Percentiles rank a stretch among this genome's conserved stretches.
These are phyloP conservation scores for Madurella fahalii DNA, from an alignment of 2,329 filamentous ascomycete species.

Conservation along the genomic window DNA sequence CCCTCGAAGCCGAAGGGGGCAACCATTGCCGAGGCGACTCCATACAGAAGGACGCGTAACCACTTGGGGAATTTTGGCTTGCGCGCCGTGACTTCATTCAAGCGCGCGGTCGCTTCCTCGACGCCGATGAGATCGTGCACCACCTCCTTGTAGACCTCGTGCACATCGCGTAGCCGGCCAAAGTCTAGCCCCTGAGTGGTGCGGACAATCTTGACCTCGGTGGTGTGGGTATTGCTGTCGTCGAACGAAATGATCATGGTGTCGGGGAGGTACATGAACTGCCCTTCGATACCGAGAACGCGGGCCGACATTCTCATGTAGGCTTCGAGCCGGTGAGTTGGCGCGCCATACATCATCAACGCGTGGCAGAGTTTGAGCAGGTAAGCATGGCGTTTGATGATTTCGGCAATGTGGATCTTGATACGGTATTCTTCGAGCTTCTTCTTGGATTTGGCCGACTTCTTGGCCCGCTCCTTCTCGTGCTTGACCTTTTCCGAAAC, in stretches of 20 bases:
- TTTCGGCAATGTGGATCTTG: conserved; percentile 60
- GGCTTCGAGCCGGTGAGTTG: conserved; percentile 85
- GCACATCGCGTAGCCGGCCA: conserved; percentile 68
- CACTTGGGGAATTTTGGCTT: conserved; percentile 47
- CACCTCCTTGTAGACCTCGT: conserved; percentile 78
- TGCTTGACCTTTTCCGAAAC: conserved; percentile 42
- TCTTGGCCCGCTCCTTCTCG: conserved; percentile 20
- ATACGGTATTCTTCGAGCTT: conserved; percentile 38
- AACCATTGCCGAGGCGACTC: conserved; percentile 69
- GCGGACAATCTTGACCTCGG: conserved; percentile 73
- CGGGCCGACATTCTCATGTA: conserved; percentile 87
- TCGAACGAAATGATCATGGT: conserved; percentile 96
- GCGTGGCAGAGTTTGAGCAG: conserved; percentile 79
- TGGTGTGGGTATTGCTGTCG: conserved; percentile 67
- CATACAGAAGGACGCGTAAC: conserved; percentile 64
- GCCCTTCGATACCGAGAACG: conserved; percentile 83
- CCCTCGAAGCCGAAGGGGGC: conserved; percentile 78
- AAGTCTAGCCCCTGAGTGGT: conserved; percentile 67
- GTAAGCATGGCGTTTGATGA: conserved; percentile 76
- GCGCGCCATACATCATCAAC: conserved; percentile 85
- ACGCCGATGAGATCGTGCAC: conserved; percentile 71
- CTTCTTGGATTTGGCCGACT: conserved; percentile 19
- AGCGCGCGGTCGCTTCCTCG: conserved; percentile 61
- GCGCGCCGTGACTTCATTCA: conserved; percentile 52
- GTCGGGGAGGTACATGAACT: conserved; percentile 85